These are phyloP conservation scores for Coniophora puteana DNA, from an alignment of 1,284 basidiomycete genomes.

Conservation along the genomic window DNA sequence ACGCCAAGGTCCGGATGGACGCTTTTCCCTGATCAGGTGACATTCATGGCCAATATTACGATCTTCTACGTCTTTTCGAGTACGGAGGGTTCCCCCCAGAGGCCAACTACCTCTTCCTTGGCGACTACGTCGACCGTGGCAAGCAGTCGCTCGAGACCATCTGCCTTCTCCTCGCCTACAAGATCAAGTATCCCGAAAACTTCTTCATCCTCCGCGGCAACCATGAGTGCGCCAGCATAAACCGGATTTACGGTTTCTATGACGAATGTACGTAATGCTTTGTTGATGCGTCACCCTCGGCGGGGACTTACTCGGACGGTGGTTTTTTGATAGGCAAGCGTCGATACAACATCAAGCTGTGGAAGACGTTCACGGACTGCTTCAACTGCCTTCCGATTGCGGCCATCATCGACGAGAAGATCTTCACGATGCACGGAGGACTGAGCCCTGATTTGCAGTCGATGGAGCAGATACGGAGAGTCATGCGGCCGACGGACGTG, in stretches of 20 bases:
- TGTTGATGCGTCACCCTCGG: conserved; percentile 4
- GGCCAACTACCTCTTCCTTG: conserved; percentile 94
- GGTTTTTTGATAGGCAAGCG: conserved; percentile 72
- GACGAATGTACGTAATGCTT: conserved; percentile 77
- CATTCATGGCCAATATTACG: conserved; percentile 95
- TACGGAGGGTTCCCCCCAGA: conserved; percentile 95
- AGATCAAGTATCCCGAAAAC: conserved; percentile 99
- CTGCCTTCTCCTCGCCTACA: conserved; percentile 87
- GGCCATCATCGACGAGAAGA: conserved; percentile 96
- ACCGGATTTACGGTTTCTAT: conserved; percentile 96
- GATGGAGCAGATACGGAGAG: conserved; percentile 99
- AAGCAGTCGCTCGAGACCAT: conserved; percentile 95
- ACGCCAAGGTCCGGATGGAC: no score
- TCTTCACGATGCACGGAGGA: conserved; percentile 93
- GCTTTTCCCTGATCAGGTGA: conserved; percentile 55
- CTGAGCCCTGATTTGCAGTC: conserved; percentile 96
- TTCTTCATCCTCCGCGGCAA: conserved; percentile 95
- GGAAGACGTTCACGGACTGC: conserved; percentile 98
- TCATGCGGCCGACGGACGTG: conserved; percentile 99
- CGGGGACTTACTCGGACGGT: no score
- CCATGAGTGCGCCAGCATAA: conserved; percentile 94
- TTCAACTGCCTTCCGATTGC: conserved; percentile 96
- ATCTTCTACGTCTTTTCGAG: conserved; percentile 90
- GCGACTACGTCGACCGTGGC: conserved; percentile 94
- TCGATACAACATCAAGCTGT: conserved; percentile 96